phyloP scores from a whole-genome alignment of 306 rosid genomes.

The Castanopsis chinensis region DNA sequence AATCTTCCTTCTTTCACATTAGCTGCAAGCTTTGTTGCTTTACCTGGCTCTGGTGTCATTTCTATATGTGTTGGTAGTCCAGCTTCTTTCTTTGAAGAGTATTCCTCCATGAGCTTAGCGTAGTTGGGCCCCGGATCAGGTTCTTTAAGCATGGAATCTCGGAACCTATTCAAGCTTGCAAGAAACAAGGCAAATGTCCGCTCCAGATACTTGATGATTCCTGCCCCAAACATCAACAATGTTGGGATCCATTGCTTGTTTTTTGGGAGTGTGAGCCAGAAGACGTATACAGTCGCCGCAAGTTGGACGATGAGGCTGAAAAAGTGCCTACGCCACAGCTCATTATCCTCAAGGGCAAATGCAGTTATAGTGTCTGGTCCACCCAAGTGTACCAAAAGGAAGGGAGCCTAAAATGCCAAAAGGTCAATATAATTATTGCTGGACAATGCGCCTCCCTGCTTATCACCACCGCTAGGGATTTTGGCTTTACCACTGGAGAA shows the following conservation, averaged over 20 bases:
- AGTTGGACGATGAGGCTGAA: conserved; percentile 22
- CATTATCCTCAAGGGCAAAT: conserved; percentile 38
- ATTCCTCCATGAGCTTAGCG: conserved; percentile 34
- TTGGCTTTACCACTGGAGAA: too few relatives aligned
- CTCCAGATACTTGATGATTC: conserved; percentile 34
- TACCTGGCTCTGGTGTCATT: background rate
- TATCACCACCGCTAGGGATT: too few relatives aligned
- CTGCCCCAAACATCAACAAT: conserved; percentile 21
- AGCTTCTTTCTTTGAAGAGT: background rate
- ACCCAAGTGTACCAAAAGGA: conserved; percentile 21
- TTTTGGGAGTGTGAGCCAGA: conserved; percentile 16
- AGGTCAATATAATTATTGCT: background rate
- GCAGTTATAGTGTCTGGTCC: conserved; percentile 37
- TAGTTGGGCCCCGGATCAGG: conserved; percentile 37
- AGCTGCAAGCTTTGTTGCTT: background rate
- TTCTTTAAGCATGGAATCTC: conserved; percentile 2
- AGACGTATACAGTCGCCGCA: conserved; percentile 1
- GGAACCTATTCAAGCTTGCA: conserved; percentile 22
- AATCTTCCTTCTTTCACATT: background rate
- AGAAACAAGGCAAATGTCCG: conserved; percentile 25
- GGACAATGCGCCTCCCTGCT: rapidly evolving
- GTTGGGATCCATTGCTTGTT: conserved; percentile 24
- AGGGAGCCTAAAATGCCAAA: conserved; percentile 25
- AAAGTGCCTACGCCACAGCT: conserved; percentile 39
- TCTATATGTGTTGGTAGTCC: conserved; percentile 17